These are phyloP conservation scores for Scutellaria baicalensis DNA, from an alignment of 257 asterid species.

Conservation along the genomic window DNA sequence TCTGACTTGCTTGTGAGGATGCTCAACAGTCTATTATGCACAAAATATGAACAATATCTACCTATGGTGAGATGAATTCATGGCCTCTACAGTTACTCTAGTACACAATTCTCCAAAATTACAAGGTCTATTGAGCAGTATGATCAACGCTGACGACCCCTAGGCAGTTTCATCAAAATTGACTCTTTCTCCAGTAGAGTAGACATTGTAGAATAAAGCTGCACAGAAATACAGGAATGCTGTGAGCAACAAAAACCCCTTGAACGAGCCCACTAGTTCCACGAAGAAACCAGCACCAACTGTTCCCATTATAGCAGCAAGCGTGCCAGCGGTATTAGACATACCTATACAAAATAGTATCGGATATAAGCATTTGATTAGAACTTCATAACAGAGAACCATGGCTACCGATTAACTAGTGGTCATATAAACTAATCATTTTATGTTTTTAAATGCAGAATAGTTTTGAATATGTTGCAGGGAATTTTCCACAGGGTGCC, in stretches of 20 bases:
- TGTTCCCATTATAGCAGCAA: constrained; percentile 92
- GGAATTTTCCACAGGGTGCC: neutral
- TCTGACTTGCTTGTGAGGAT: neutral
- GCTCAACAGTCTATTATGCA: constrained; percentile 13
- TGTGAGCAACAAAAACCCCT: constrained; percentile 77
- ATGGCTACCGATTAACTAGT: neutral
- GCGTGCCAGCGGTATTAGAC: constrained; percentile 83
- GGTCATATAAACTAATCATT: neutral
- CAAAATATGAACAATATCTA: constrained; percentile 10
- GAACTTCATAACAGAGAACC: neutral
- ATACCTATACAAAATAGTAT: constrained; percentile 41
- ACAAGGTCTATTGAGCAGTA: neutral
- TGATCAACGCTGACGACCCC: neutral
- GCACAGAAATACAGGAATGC: constrained; percentile 69
- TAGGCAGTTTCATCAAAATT: constrained; percentile 53
- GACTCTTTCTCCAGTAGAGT: constrained; percentile 85
- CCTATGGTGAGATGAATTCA: neutral
- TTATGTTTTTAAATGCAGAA: neutral
- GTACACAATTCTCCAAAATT: neutral
- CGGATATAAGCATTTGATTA: neutral
- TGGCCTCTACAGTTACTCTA: neutral
- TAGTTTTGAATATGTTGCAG: neutral
- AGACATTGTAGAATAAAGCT: constrained; percentile 58
- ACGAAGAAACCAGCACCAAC: constrained; percentile 95
- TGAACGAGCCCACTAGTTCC: constrained; percentile 79